Conservation (phyloP, 176 grass and related monocot species). For the Avena sativa region DNA sequence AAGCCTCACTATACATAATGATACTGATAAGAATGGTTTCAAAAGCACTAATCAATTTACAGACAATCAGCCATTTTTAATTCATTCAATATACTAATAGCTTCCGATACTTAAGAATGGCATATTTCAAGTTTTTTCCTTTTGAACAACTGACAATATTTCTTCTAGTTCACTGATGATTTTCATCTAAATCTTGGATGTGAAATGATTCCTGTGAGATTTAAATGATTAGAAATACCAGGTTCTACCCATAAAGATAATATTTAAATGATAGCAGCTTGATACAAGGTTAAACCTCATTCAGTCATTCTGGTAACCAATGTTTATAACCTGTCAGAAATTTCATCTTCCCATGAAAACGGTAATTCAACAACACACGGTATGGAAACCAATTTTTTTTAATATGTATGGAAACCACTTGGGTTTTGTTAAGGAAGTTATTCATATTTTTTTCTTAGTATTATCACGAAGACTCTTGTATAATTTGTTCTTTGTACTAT, state of each 20-base stretch:
- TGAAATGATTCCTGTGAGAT: neutral
- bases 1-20: neutral
- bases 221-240: constrained; percentile 5
- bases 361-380: neutral
- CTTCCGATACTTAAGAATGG: neutral
- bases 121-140: neutral
- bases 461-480: neutral
- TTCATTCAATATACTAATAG: neutral
- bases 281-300: neutral
- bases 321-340: neutral
- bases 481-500: neutral
- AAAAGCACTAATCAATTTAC: constrained; percentile 14
- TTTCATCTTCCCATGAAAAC: neutral
- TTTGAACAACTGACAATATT: neutral
- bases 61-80: neutral
- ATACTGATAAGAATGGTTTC: constrained; percentile 28
- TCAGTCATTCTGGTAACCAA: neutral
- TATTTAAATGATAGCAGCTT: constrained; percentile 23
- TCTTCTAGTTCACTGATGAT: neutral
- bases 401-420: neutral
- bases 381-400: neutral
- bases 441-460: neutral
- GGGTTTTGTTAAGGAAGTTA: constrained; percentile 11
- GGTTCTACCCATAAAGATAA: neutral
- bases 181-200: constrained; percentile 1